Evolutionary conservation across 192 early-diverging fungal genomes (phyloP).

Genomic region (Coemansia asiatica): DNA sequence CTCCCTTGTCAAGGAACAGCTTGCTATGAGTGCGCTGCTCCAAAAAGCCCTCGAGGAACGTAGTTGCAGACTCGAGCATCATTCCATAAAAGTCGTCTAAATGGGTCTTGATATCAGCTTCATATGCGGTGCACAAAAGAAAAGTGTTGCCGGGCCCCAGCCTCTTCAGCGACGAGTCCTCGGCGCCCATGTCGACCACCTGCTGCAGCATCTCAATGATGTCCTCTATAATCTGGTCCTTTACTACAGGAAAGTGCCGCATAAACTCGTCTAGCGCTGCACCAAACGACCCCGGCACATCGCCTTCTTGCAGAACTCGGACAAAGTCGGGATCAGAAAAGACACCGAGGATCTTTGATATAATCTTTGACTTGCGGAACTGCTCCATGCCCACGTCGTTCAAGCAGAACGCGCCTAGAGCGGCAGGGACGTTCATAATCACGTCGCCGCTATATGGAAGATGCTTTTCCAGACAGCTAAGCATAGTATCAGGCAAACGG

Average conservation of each 20-base stretch:
- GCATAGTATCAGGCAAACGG: slow-evolving; percentile 79
- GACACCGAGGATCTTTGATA: slow-evolving; percentile 70
- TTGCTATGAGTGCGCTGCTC: slow-evolving; percentile 49
- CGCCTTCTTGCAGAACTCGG: slow-evolving; percentile 74
- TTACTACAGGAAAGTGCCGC: slow-evolving; percentile 88
- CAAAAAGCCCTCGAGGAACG: slow-evolving; percentile 52
- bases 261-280: slow-evolving; percentile 91
- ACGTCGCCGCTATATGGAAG: slow-evolving; percentile 83
- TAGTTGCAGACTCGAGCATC: slow-evolving; percentile 57
- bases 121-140: slow-evolving; percentile 38
- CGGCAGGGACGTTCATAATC: slow-evolving; percentile 77
- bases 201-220: slow-evolving; percentile 68
- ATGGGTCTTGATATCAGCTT: slow-evolving; percentile 51
- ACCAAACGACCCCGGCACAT: slow-evolving; percentile 82
- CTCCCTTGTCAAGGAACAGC: slow-evolving; percentile 48
- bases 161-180: slow-evolving; percentile 28
- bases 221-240: slow-evolving; percentile 68
- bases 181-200: slow-evolving; percentile 63
- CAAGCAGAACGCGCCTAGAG: slow-evolving; percentile 94
- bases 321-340: slow-evolving; percentile 80
- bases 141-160: slow-evolving; percentile 49
- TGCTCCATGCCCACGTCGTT: slow-evolving; percentile 85
- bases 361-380: slow-evolving; percentile 69
- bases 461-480: slow-evolving; percentile 65
- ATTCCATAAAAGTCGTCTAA: slow-evolving; percentile 60